phyloP scores from a whole-genome alignment of 441 rosid species.

The Adansonia madagascariensis region DNA sequence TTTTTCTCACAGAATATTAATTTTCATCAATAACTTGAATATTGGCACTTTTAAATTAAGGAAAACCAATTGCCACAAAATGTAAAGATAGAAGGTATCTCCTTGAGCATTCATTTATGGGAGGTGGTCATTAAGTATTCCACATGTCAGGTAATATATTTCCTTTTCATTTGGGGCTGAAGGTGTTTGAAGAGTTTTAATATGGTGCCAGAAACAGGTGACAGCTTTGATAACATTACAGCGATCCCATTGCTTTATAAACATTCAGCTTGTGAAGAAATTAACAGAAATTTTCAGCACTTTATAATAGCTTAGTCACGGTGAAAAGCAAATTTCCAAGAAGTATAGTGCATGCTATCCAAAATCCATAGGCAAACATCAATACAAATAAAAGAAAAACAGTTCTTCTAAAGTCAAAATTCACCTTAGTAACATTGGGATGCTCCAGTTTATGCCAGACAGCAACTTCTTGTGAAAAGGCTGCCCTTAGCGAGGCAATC shows the following conservation, averaged over 20 bases:
- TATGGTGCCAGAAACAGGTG: not conserved
- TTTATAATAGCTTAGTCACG: not conserved
- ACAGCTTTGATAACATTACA: not conserved
- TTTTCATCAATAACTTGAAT: not conserved
- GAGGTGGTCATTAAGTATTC: not conserved
- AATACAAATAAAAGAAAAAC: not conserved
- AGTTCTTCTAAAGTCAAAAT: constrained; percentile 13
- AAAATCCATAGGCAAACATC: not conserved
- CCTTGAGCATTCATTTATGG: not conserved
- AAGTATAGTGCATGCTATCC: constrained; percentile 2
- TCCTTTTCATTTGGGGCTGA: not conserved
- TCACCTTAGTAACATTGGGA: constrained; percentile 95
- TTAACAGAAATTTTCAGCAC: constrained; percentile 1
- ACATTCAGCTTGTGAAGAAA: not conserved
- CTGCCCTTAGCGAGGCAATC: constrained; percentile 71
- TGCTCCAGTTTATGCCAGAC: constrained; percentile 97
- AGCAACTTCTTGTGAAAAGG: constrained; percentile 88
- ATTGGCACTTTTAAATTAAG: not conserved
- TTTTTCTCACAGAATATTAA: not conserved
- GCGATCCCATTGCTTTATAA: not conserved
- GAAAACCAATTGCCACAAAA: not conserved
- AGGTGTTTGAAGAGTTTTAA: not conserved
- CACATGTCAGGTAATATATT: not conserved
- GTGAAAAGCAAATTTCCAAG: not conserved
- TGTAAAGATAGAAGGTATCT: not conserved